Evolutionary conservation across 2,329 filamentous ascomycete genomes (phyloP).

Genomic region (Dothideomycetes sp.): DNA sequence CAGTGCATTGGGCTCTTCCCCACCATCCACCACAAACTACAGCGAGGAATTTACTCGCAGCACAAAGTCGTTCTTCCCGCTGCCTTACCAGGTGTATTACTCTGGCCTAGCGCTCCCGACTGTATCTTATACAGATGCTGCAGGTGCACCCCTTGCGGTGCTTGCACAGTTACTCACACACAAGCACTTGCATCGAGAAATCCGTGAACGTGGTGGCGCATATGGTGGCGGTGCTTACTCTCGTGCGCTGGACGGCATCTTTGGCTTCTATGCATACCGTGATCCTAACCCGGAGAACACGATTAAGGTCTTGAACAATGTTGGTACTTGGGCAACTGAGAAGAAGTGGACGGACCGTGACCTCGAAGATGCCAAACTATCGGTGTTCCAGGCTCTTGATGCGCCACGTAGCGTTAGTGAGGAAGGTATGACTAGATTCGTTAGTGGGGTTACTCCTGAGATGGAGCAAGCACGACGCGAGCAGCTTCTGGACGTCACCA

Average conservation of each 20-base stretch:
- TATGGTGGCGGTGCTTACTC: constrained; percentile 89
- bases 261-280: constrained; percentile 93
- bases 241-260: constrained; percentile 69
- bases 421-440: constrained; percentile 78
- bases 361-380: constrained; percentile 91
- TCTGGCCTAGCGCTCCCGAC: constrained; percentile 75
- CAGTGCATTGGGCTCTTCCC: too few species aligned
- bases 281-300: constrained; percentile 92
- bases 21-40: too few species aligned
- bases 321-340: constrained; percentile 74
- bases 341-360: constrained; percentile 74
- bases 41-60: too few species aligned
- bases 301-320: constrained; percentile 70
- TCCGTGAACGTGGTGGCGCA: constrained; percentile 92
- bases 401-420: constrained; percentile 78
- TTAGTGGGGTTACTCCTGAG: constrained; percentile 74
- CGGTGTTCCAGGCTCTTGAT: constrained; percentile 85
- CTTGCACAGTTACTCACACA: constrained; percentile 88
- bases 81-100: constrained; percentile 97
- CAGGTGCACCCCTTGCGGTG: constrained; percentile 74
- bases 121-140: constrained; percentile 66
- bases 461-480: constrained; percentile 83
- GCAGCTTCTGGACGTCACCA: constrained; percentile 75
- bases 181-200: constrained; percentile 93
- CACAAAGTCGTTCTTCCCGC: constrained; percentile 74